Conservation (phyloP, 805 yeast genomes). For the Candida orba region DNA sequence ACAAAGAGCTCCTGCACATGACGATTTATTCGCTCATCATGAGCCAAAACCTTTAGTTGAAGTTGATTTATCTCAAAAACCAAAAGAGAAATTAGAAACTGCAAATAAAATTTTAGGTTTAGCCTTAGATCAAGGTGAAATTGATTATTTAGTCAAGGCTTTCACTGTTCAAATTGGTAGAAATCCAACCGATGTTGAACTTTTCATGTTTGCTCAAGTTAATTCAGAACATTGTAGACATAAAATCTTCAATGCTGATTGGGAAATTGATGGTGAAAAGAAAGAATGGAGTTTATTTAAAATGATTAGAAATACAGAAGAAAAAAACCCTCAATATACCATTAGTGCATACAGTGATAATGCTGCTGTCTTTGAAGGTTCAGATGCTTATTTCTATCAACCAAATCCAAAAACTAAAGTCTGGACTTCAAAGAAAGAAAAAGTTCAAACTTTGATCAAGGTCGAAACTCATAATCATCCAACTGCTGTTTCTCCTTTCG, state of each 20-base stretch:
- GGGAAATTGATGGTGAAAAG: conserved; percentile 84
- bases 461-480: conserved; percentile 99
- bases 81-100: conserved; percentile 50
- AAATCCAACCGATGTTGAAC: conserved; percentile 95
- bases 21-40: conserved; percentile 72
- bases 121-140: conserved; percentile 93
- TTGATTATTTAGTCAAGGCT: conserved; percentile 77
- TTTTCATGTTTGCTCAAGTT: conserved; percentile 99
- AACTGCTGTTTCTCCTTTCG: conserved; percentile 97
- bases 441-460: conserved; percentile 82
- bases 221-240: conserved; percentile 99
- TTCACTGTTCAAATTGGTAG: conserved; percentile 70
- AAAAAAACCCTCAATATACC: conserved; percentile 70
- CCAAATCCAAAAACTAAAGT: conserved; percentile 67
- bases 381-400: conserved; percentile 66
- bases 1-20: conserved; percentile 52
- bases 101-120: conserved; percentile 85
- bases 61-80: conserved; percentile 51
- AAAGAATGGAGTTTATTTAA: conserved; percentile 75
- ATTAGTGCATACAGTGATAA: conserved; percentile 94
- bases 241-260: conserved; percentile 95
- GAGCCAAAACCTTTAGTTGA: conserved; percentile 76
- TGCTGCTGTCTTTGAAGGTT: conserved; percentile 91
- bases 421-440: conserved; percentile 72
- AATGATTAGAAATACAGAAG: conserved; percentile 94